phyloP scores from a whole-genome alignment of 202 grass and related monocot species.

The Musa balbisiana region DNA sequence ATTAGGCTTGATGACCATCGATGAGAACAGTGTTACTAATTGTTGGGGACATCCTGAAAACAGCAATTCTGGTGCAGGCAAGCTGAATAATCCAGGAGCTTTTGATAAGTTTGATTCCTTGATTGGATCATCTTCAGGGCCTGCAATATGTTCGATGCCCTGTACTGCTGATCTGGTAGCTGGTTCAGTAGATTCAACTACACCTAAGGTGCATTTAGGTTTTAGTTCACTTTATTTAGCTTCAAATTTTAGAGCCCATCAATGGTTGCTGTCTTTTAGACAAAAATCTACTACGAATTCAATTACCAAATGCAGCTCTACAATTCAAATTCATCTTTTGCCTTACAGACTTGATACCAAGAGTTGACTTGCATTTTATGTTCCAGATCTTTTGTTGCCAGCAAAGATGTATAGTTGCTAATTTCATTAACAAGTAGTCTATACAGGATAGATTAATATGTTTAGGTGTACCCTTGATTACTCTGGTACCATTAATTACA shows the following conservation, averaged over 20 bases:
- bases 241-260: background rate
- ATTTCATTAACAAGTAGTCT: background rate
- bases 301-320: background rate
- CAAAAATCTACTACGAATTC: background rate
- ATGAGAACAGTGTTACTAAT: conserved; percentile 51
- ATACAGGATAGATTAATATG: background rate
- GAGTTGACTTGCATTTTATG: background rate
- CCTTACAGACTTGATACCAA: background rate
- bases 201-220: conserved; percentile 35
- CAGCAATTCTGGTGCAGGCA: conserved; percentile 28
- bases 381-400: too few species aligned
- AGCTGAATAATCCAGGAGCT: conserved; percentile 25
- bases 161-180: conserved; percentile 32
- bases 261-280: background rate
- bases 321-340: background rate
- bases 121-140: conserved; percentile 47
- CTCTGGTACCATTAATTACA: background rate
- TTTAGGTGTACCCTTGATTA: background rate
- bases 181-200: conserved; percentile 37
- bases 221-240: background rate
- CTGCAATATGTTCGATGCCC: conserved; percentile 31
- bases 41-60: conserved; percentile 34
- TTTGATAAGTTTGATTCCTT: conserved; percentile 40
- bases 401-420: background rate
- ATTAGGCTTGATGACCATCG: conserved; percentile 91